A percentile compares a stretch with the other conserved stretches of the same genome.
These are phyloP conservation scores for Helianthus tuberosus DNA, from an alignment of 129 eudicot genomes.

Conservation along the genomic window DNA sequence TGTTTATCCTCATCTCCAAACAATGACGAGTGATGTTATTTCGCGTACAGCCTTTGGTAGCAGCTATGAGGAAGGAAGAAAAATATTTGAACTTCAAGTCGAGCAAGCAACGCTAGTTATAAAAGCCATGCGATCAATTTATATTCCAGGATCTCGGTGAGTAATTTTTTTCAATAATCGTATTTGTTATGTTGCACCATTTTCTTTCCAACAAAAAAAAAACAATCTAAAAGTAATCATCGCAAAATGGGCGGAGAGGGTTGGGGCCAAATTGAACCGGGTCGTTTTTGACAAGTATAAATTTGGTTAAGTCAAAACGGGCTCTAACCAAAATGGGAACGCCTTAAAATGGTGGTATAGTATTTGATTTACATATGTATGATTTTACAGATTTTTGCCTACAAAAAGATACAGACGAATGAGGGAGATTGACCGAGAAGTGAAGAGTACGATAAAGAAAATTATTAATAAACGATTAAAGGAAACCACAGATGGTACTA, in stretches of 20 bases:
- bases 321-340: neutral
- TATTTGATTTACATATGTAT: neutral
- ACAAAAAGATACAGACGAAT: slow-evolving; percentile 28
- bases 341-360: neutral
- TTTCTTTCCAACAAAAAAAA: neutral
- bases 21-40: slow-evolving; percentile 49
- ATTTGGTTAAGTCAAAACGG: neutral
- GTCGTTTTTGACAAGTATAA: neutral
- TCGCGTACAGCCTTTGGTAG: slow-evolving; percentile 66
- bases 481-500: slow-evolving; percentile 13
- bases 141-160: slow-evolving; percentile 59
- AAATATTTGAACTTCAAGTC: slow-evolving; percentile 50
- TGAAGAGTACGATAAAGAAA: slow-evolving; percentile 18
- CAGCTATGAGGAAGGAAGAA: slow-evolving; percentile 46
- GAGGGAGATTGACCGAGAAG: slow-evolving; percentile 27
- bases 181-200: neutral
- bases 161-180: neutral
- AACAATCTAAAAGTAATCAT: neutral
- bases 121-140: neutral
- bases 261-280: neutral
- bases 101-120: slow-evolving; percentile 36
- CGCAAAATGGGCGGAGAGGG: neutral
- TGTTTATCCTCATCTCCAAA: slow-evolving; percentile 43
- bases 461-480: slow-evolving; percentile 24
- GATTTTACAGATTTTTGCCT: slow-evolving; percentile 32